Base-by-base conservation (phyloP, 2,329 filamentous ascomycete genomes). In the Sporothrix humicola region DNA sequence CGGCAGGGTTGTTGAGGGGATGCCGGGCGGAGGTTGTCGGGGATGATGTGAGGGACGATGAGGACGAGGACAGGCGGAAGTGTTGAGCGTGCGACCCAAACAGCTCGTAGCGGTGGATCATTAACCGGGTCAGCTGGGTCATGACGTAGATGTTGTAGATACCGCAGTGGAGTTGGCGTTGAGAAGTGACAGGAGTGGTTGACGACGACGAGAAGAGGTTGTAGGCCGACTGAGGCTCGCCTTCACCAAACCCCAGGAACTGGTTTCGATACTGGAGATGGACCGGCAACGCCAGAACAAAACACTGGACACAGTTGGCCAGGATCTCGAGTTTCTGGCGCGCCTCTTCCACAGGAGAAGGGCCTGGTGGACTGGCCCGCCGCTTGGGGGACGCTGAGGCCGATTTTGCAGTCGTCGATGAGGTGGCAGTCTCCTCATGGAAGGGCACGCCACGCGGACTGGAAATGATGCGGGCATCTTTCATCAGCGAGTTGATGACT, bases 71-170 rank as follows among this genome's bases (percentile, higher is more conserved):
- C 20, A 9, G 23, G 1, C 20, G 65, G 4, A 37, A 15, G 13
- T 52, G 65, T 7, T 66, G 63, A 3, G 44, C 23, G 8, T 66
- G 59, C n/a, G 9, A 12, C 7, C 71, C 71, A 66, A 72, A 72
- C 0, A 72, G 48, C 31, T 72, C 71, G 48, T 66, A 72, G 26
- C 71, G 71, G 59, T 72, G 59, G 17, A 72, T 72, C 71, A 72
- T 72, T 0, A 72, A 48, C 0, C 71, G 46, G 2, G 71, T 48
- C 46, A 72, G 59, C 31, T 72, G 71, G n/a, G 71, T 72, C 71
- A 72, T 72, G 58, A 72, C 59, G 42, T 66, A 72, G 26, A 72
- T 72, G 71, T 72, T 66, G 71, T 72, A 50, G 48, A 72, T 72
- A 26, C 71, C 50, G 48, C 71, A 66, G 59, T 72, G 71, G n/a